A percentile compares a stretch with the other conserved stretches of the same genome.
Conservation (phyloP, 495 filamentous ascomycete genomes). For the Lepidopterella palustris region DNA sequence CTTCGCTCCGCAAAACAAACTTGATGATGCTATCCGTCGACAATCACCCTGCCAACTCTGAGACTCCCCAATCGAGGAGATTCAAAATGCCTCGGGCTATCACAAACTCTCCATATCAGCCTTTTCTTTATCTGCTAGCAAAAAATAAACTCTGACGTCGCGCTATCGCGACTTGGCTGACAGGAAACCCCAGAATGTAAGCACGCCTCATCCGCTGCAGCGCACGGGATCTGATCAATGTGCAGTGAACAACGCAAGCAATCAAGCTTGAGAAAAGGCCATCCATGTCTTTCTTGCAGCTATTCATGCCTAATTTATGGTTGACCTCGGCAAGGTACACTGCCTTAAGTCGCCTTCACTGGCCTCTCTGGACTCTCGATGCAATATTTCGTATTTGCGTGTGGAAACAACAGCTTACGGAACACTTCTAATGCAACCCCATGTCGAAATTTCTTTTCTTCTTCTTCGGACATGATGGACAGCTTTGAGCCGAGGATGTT, state of each 20-base stretch:
- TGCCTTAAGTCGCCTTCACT: background rate
- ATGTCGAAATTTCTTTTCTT: background rate
- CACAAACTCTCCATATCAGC: background rate
- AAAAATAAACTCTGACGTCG: background rate
- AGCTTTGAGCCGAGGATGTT: background rate
- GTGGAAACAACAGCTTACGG: background rate
- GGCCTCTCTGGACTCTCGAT: too few relatives aligned
- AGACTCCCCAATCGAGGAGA: background rate
- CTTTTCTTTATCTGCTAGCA: background rate
- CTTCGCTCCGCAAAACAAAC: too few relatives aligned
- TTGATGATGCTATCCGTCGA: background rate
- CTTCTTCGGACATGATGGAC: background rate
- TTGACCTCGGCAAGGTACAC: background rate
- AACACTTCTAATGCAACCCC: background rate
- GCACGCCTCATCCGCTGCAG: slow-evolving; percentile 4
- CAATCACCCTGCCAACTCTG: background rate
- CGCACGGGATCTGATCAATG: background rate
- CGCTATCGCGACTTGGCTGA: background rate
- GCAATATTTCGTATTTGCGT: too few relatives aligned
- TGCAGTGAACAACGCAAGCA: background rate
- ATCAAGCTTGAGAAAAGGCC: background rate
- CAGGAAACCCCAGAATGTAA: background rate
- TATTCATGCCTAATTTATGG: background rate
- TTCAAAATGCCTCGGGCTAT: background rate
- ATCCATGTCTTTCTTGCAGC: background rate